phyloP scores from a whole-genome alignment of 192 early-diverging fungal genomes.

The Gorgonomyces haynaldii region DNA sequence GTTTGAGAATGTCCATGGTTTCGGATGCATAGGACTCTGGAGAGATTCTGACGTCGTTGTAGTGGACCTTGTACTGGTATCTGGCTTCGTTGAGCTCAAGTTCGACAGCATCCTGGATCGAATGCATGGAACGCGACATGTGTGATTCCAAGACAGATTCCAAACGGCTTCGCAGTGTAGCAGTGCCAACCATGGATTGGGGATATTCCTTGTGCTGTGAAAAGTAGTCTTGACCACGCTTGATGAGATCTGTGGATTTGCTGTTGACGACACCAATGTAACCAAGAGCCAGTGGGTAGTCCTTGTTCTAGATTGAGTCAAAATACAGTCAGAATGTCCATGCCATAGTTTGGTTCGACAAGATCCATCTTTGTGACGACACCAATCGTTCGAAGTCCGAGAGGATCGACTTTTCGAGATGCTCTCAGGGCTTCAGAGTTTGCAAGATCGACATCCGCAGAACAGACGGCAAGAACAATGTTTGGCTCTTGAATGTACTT shows the following conservation, averaged over 20 bases:
- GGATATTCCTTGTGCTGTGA: constrained; percentile 38
- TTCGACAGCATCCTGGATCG: constrained; percentile 87
- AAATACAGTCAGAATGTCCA: constrained; percentile 49
- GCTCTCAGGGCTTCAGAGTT: constrained; percentile 95
- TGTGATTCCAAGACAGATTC: constrained; percentile 85
- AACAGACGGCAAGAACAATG: constrained; percentile 94
- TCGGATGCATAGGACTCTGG: constrained; percentile 95
- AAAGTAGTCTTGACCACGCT: constrained; percentile 51
- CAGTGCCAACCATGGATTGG: constrained; percentile 70
- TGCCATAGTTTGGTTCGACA: constrained; percentile 67
- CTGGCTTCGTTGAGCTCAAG: constrained; percentile 85
- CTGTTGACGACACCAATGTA: constrained; percentile 96
- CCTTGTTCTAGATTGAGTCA: constrained; percentile 45
- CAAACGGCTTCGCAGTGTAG: constrained; percentile 71
- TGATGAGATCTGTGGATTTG: constrained; percentile 23
- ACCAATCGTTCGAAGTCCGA: constrained; percentile 89
- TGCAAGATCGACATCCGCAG: constrained; percentile 94
- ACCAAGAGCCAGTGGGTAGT: constrained; percentile 88
- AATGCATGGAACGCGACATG: constrained; percentile 74
- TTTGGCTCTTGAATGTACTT: constrained; percentile 95
- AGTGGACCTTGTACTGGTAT: constrained; percentile 98
- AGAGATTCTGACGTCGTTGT: constrained; percentile 90
- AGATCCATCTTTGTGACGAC: constrained; percentile 97
- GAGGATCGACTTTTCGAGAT: constrained; percentile 92
- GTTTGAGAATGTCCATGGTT: constrained; percentile 84